Percentiles rank a stretch among this genome's conserved stretches.
Conservation (phyloP, 192 early-diverging fungal genomes). For the Umbelopsis ramanniana region DNA sequence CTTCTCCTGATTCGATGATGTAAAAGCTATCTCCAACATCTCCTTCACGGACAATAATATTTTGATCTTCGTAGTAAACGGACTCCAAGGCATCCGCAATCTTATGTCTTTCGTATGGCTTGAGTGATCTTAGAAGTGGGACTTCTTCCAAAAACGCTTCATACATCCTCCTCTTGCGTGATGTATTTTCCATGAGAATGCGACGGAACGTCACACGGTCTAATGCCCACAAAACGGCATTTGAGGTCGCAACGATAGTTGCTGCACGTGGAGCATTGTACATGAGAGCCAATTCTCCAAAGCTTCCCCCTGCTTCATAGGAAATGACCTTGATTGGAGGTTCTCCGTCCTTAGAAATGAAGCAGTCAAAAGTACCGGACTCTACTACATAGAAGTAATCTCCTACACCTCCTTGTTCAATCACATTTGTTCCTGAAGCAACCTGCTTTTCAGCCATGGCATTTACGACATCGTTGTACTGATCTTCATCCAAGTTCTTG, state of each 20-base stretch:
- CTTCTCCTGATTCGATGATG: conserved; percentile 93
- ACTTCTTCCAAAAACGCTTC: conserved; percentile 96
- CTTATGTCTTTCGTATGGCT: conserved; percentile 97
- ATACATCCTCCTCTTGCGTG: conserved; percentile 93
- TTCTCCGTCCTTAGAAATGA: conserved; percentile 72
- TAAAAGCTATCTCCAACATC: conserved; percentile 95
- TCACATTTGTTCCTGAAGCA: conserved; percentile 69
- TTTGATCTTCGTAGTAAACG: conserved; percentile 82
- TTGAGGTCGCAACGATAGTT: conserved; percentile 86
- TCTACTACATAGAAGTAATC: conserved; percentile 99
- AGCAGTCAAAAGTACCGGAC: conserved; percentile 89
- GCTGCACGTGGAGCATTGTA: conserved; percentile 98
- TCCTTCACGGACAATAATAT: conserved; percentile 89
- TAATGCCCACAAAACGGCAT: conserved; percentile 92
- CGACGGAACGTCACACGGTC: conserved; percentile 97
- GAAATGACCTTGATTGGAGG: conserved; percentile 74
- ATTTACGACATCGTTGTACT: conserved; percentile 91
- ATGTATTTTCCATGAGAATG: conserved; percentile 98
- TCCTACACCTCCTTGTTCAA: conserved; percentile 93
- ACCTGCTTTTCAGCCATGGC: conserved; percentile 95
- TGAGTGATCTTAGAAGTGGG: conserved; percentile 82
- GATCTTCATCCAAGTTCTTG: conserved; percentile 93
- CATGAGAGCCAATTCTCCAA: conserved; percentile 99
- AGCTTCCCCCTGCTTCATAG: conserved; percentile 86
- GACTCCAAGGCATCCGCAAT: conserved; percentile 98